Percentiles rank a stretch among this genome's conserved stretches.
These are phyloP conservation scores for Cystobasidiaceae sp. DNA, from an alignment of 1,284 basidiomycete genomes.

Conservation along the genomic window DNA sequence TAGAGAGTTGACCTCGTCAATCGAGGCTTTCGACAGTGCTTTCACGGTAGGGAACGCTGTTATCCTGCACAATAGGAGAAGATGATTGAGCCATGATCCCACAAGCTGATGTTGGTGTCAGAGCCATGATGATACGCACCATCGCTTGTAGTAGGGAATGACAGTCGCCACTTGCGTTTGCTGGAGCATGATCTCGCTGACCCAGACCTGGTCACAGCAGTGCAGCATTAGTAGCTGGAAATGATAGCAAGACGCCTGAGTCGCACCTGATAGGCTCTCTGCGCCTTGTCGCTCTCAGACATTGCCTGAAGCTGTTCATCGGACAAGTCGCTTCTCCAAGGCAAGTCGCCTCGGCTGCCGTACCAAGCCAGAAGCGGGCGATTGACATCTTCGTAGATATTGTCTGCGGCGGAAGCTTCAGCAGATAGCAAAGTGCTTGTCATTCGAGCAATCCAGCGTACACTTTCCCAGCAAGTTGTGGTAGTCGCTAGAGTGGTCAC, in stretches of 20 bases:
- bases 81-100: neutral
- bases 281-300: constrained; percentile 20
- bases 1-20: constrained; percentile 76
- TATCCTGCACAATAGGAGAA: constrained; percentile 18
- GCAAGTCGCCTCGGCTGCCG: constrained; percentile 19
- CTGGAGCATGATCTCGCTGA: constrained; percentile 94
- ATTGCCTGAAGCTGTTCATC: constrained; percentile 15
- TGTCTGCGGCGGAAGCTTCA: neutral
- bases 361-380: constrained; percentile 26
- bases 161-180: constrained; percentile 80
- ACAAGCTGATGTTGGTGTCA: neutral
- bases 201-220: constrained; percentile 59
- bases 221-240: too few relatives aligned
- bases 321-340: constrained; percentile 30
- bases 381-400: constrained; percentile 18
- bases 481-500: constrained; percentile 18
- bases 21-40: constrained; percentile 63
- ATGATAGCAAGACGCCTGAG: neutral
- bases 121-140: constrained; percentile 51
- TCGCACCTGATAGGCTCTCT: constrained; percentile 29
- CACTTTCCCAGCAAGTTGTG: constrained; percentile 16
- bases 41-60: constrained; percentile 67
- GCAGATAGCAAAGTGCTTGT: neutral
- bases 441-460: neutral
- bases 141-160: constrained; percentile 78